Base-by-base conservation (phyloP, 768 basidiomycete species). In the Solioccasus polychromus region DNA sequence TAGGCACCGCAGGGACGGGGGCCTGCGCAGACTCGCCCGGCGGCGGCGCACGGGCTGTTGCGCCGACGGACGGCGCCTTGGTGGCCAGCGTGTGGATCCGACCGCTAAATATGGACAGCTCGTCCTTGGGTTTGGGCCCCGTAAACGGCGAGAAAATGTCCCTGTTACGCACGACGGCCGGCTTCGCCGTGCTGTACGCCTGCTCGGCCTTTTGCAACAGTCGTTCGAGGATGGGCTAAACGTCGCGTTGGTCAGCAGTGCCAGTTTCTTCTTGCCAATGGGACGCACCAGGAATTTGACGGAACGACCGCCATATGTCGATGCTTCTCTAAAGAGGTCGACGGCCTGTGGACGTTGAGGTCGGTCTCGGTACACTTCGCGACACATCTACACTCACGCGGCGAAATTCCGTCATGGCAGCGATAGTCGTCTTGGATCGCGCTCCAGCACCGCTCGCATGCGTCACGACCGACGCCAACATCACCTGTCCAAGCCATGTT, bases 381-480 rank as follows among this genome's bases (percentile, higher is more conserved):
- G n/a, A 6, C 11, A 3, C 22, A 9, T 29, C 32, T 25, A 20
- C 30, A 51, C 61, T 39, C 14, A 63, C 60, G 46, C 42, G 53
- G 31, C 77, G 75, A 5, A 90, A 65, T 60, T 89, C 85, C 12
- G 78, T 57, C 47, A 90, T 59, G 1, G 89, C 88, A 11, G 83
- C 84, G 12, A 78, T 72, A 0, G 86, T 85, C 17, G 85, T 80
- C 59, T 84, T 87, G 2, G 79, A 84, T 30, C 72, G 71, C 5
- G 68, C 61, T 8, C 69, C 64, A 8, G 17, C 43, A 12, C 66
- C 64, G 12, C 79, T 74, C 26, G 79, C 77, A 42, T 83, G 82
- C 11, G 83, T 88, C 2, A 85, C 84, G n/a, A 89, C 78, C 8
- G 87, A 84, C 10, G 83, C 78, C 31, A 89, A 60, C 79, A 90